A percentile compares a stretch with the other conserved stretches of the same genome.
Evolutionary conservation across 805 yeast species (phyloP).

Genomic region (Metschnikowia kunwiensis): DNA sequence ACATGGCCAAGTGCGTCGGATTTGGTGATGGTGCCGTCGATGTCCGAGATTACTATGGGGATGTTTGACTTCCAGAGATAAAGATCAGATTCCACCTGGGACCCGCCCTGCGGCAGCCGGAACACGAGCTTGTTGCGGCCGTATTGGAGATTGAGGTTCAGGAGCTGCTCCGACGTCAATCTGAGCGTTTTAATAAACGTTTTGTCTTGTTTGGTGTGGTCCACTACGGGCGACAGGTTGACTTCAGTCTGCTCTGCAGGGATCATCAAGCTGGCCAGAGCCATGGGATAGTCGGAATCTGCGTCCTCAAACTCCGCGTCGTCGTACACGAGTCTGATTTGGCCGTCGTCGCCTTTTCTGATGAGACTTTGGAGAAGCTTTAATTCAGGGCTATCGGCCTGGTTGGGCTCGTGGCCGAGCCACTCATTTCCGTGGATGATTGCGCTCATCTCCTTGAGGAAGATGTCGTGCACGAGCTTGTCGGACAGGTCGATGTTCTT

Average conservation of each 20-base stretch:
- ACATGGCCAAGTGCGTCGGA: constrained; percentile 98
- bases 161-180: constrained; percentile 85
- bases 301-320: constrained; percentile 15
- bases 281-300: constrained; percentile 4
- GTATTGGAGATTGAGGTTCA: constrained; percentile 62
- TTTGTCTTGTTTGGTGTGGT: constrained; percentile 16
- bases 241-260: constrained; percentile 7
- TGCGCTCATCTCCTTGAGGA: constrained; percentile 64
- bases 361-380: constrained; percentile 38
- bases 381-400: constrained; percentile 21
- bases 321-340: constrained; percentile 50
- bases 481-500: constrained; percentile 76
- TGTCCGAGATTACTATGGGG: constrained; percentile 94
- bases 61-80: constrained; percentile 80
- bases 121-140: constrained; percentile 81
- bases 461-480: constrained; percentile 64
- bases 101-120: constrained; percentile 78
- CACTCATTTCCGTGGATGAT: constrained; percentile 18
- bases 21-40: constrained; percentile 96
- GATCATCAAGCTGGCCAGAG: constrained; percentile 9
- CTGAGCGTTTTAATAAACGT: constrained; percentile 82
- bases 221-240: constrained; percentile 2
- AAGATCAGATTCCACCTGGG: constrained; percentile 68
- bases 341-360: constrained; percentile 62
- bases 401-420: constrained; percentile 14